Evolutionary conservation across 1,284 basidiomycete genomes (phyloP).

Genomic region (Trametes sp.): DNA sequence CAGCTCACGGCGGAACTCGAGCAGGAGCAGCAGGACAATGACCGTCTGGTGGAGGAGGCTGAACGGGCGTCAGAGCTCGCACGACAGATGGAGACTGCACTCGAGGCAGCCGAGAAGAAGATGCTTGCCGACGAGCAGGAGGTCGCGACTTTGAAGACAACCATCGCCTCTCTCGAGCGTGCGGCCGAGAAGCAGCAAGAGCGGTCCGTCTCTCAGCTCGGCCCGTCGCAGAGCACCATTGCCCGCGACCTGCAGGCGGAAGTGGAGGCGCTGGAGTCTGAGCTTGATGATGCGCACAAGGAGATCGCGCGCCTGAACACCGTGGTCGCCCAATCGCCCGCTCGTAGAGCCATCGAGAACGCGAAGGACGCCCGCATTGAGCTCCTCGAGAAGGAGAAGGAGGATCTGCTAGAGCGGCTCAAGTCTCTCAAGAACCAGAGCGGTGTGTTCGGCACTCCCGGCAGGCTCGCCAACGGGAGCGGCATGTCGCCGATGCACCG

Average conservation of each 20-base stretch:
- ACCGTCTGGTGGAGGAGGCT: conserved; percentile 59
- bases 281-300: conserved; percentile 81
- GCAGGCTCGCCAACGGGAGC: conserved; percentile 57
- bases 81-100: conserved; percentile 73
- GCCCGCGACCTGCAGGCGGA: conserved; percentile 57
- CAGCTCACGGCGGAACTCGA: conserved; percentile 54
- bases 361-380: conserved; percentile 78
- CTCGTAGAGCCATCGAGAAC: conserved; percentile 74
- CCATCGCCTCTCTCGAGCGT: conserved; percentile 63
- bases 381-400: conserved; percentile 77
- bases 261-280: conserved; percentile 69
- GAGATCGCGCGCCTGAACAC: conserved; percentile 81
- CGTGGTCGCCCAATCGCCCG: conserved; percentile 76
- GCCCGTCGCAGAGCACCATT: conserved; percentile 42
- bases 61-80: conserved; percentile 61
- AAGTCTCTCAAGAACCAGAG: conserved; percentile 61
- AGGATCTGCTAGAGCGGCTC: conserved; percentile 75
- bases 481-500: conserved; percentile 77
- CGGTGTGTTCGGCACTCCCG: conserved; percentile 54
- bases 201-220: conserved; percentile 45
- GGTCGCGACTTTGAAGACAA: conserved; percentile 58
- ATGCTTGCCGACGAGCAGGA: conserved; percentile 67
- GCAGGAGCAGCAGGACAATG: conserved; percentile 55
- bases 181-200: conserved; percentile 58
- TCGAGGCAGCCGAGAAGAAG: conserved; percentile 73